phyloP scores from a whole-genome alignment of 2,329 filamentous ascomycete genomes.

The Colletotrichum camelliae region DNA sequence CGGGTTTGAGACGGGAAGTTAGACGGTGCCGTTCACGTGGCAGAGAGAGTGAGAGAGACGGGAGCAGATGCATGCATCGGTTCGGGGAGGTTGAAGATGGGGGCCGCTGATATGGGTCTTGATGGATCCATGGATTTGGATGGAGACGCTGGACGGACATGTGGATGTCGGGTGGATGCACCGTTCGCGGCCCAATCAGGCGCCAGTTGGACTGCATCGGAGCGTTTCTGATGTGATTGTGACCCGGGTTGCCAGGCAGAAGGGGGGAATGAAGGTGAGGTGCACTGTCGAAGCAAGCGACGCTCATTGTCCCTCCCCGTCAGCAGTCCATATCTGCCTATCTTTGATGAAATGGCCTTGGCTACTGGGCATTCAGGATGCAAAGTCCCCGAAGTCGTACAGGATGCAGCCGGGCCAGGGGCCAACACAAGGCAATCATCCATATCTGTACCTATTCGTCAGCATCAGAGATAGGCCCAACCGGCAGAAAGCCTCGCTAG shows the following conservation, averaged over 20 bases:
- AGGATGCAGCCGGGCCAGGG: not conserved
- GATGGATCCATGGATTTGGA: not conserved
- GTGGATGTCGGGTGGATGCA: not conserved
- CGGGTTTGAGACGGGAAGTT: not conserved
- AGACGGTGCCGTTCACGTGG: not conserved
- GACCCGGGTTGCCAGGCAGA: not conserved
- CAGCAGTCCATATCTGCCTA: not conserved
- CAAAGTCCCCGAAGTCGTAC: not conserved
- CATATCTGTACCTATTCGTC: not conserved
- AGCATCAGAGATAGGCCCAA: not conserved
- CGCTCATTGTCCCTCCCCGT: not conserved
- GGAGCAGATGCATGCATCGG: not conserved
- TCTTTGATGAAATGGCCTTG: not conserved
- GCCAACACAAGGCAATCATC: not conserved
- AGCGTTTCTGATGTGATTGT: not conserved
- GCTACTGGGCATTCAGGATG: not conserved
- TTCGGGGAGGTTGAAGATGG: not conserved
- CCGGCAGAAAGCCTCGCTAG: not conserved
- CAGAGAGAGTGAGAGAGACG: not conserved
- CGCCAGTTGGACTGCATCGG: not conserved
- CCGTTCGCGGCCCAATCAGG: not conserved
- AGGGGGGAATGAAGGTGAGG: not conserved
- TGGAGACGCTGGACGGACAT: not conserved
- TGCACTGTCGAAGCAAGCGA: not conserved
- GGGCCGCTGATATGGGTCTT: not conserved